A percentile compares a stretch with the other conserved stretches of the same genome.
These are phyloP conservation scores for Zasmidium angulare DNA, from an alignment of 2,329 filamentous ascomycete species.

Conservation along the genomic window DNA sequence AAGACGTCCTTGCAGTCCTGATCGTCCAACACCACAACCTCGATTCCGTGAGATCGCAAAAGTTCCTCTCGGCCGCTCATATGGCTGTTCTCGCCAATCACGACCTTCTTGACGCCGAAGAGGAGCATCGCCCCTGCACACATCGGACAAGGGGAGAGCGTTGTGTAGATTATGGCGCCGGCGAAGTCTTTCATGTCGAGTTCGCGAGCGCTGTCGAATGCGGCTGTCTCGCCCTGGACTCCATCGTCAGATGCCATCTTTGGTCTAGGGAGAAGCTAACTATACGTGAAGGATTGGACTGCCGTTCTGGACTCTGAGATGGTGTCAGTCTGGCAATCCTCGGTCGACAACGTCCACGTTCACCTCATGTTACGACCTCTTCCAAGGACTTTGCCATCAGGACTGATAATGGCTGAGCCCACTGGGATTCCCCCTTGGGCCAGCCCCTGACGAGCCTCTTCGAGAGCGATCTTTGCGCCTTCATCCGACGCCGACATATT, in stretches of 20 bases:
- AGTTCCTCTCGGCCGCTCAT: constrained; percentile 72
- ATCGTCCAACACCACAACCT: constrained; percentile 68
- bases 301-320: constrained; percentile 61
- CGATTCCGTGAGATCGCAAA: constrained; percentile 64
- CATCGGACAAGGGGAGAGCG: constrained; percentile 75
- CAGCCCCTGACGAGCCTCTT: constrained; percentile 54
- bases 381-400: constrained; percentile 67
- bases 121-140: constrained; percentile 73
- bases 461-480: constrained; percentile 56
- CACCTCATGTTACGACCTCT: constrained; percentile 65
- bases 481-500: constrained; percentile 36
- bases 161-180: constrained; percentile 75
- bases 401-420: constrained; percentile 60
- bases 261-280: too few relatives aligned
- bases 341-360: background rate
- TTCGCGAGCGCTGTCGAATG: constrained; percentile 68
- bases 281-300: constrained; percentile 68
- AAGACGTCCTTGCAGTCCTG: constrained; percentile 64
- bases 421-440: constrained; percentile 57
- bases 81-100: constrained; percentile 72
- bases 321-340: background rate
- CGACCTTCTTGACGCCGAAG: constrained; percentile 69
- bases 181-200: constrained; percentile 66
- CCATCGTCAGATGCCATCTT: too few relatives aligned
- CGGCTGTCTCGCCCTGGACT: constrained; percentile 73